Evolutionary conservation across 495 filamentous ascomycete species (phyloP), one percentile per base, ranked within the genome.

Genomic region (Podospora appendiculata): DNA sequence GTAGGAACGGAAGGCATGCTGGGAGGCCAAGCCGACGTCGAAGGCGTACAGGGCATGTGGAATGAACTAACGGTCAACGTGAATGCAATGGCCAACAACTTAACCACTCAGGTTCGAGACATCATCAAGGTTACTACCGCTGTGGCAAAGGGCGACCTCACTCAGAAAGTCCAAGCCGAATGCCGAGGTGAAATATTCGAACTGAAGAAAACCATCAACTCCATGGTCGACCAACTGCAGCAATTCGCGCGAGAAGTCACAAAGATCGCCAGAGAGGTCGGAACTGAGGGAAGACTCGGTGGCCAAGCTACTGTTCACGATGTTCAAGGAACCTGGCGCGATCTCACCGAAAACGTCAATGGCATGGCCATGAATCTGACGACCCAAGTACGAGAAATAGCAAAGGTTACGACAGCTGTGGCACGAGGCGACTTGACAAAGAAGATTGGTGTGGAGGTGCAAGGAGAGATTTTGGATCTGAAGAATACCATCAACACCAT

Each of bases 401-500:
- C 94, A 35, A 90, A 94, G 61, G 93, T 99, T 58, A 99, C 93
- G 2, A 95, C 92, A 13, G 93, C 93, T 54, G 94, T 99, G 56
- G 94, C 94, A 17, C 86, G 83, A 61, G 93, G 93, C 56, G 93
- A 99, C 65, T 72, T 99, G 56, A 94, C 87, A 57, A 88, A 92
- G 70, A 97, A 96, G 73, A 94, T 99, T 58, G 87, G 87, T 9
- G 94, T 95, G 49, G 90, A 97, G 58, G 94, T 94, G 41, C 86
- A 94, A 62, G 93, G 93, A 59, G 93, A 99, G 68, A 99, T 99
- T 57, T 70, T 95, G 43, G 86, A 88, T 62, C 75, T 99, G 41
- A 99, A 99, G 75, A 88, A 88, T 60, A 99, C 93, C 1, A 99
- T 99, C 70, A 99, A 99, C 63, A 89, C 89, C 68, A 99, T 99